Evolutionary conservation across 306 rosid species (phyloP).

Genomic region (Prinsepia uniflora): DNA sequence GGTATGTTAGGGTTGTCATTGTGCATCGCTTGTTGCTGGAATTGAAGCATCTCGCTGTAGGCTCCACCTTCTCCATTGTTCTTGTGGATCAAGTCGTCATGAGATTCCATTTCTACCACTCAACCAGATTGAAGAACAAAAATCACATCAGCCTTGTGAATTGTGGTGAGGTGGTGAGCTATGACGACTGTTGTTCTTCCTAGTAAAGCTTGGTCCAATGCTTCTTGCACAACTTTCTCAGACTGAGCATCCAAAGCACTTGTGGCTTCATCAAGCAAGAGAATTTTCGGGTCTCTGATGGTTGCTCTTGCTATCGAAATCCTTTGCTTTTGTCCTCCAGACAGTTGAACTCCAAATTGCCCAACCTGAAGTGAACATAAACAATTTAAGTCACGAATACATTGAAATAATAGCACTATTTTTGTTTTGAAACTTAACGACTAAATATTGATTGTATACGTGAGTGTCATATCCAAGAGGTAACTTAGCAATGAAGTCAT

Average conservation of each 20-base stretch:
- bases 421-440: neutral
- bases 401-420: neutral
- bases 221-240: slow-evolving; percentile 64
- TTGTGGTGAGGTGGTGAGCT: slow-evolving; percentile 76
- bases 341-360: slow-evolving; percentile 71
- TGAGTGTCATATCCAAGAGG: slow-evolving; percentile 66
- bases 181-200: slow-evolving; percentile 76
- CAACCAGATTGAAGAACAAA: slow-evolving; percentile 67
- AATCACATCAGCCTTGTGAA: slow-evolving; percentile 52
- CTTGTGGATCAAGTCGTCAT: slow-evolving; percentile 45
- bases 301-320: slow-evolving; percentile 84
- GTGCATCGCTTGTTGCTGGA: slow-evolving; percentile 49
- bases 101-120: slow-evolving; percentile 70
- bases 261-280: slow-evolving; percentile 86
- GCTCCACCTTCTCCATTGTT: slow-evolving; percentile 52
- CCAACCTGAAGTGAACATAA: slow-evolving; percentile 48
- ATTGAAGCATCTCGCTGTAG: slow-evolving; percentile 54
- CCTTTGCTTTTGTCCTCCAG: slow-evolving; percentile 90
- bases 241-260: slow-evolving; percentile 86
- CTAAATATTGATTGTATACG: slow-evolving; percentile 34
- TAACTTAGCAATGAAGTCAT: slow-evolving; percentile 64
- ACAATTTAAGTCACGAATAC: slow-evolving; percentile 4
- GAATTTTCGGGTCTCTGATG: slow-evolving; percentile 65
- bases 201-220: slow-evolving; percentile 62
- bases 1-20: slow-evolving; percentile 14